Evolutionary conservation across 179 eudicot genomes (phyloP), one percentile per base, ranked within the genome.

Genomic region (Silene coronaria): DNA sequence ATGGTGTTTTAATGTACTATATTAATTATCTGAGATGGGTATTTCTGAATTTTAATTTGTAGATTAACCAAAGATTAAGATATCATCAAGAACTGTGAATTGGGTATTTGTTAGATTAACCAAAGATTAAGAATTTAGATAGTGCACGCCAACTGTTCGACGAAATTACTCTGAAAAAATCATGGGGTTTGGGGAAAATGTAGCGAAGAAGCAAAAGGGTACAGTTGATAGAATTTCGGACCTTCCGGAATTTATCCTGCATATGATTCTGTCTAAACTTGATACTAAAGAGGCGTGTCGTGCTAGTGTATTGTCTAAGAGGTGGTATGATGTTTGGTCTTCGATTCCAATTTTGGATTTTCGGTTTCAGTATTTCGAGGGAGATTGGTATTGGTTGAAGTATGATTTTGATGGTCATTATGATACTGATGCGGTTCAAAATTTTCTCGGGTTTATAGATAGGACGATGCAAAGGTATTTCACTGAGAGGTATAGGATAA

Each of bases 291-390:
- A 34, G 48, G 51, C 12, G n/a, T 21, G 28, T 68, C 53, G n/a
- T 17, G 30, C 57, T 11, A 68, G 17, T 21, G 6, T 42, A 21
- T 11, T 68, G 61, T 48, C 38, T 48, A 36, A 48, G 36, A 51
- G 34, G 38, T 70, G 73, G 60, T 70, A 70, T 48, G 61, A 8
- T 23, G 58, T 59, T 48, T 48, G 73, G 73, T 70, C 61, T 48
- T 70, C 38, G 2, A 2, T 22, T 5, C 32, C 61, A 4, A 9
- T 48, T 7, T 26, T 70, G 38, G 38, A 70, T 48, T 48, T 70
- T 17, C 61, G 48, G 73, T 16, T 11, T 13, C 59, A 24, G 13
- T 70, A 48, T 4, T 70, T 70, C 48, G 23, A 46, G 36, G 16
- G 27, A n/a, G 11, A 67, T 62, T 3, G 67, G 57, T 6, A 51